These are phyloP conservation scores for Phytophthora hibernalis DNA, from an alignment of 352 stramenopile genomes.

Conservation along the genomic window DNA sequence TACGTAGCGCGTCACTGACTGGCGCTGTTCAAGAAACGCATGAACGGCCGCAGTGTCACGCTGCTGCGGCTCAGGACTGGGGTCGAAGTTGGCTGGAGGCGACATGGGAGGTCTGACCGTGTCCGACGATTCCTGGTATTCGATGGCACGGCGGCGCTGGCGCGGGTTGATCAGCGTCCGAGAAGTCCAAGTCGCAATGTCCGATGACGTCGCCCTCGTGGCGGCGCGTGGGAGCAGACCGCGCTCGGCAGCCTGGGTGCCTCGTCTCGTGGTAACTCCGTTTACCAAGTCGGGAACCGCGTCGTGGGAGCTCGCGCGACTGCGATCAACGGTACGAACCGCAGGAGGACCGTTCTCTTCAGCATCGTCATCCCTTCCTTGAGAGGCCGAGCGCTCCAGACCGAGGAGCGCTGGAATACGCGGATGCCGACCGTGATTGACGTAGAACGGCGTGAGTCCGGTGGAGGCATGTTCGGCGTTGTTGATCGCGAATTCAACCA, in stretches of 20 bases:
- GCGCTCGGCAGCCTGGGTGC: not conserved
- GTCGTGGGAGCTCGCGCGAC: too few species aligned
- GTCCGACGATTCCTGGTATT: not conserved
- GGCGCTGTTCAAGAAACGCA: not conserved
- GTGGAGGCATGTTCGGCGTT: conserved; percentile 34
- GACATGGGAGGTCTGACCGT: not conserved
- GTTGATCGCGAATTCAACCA: conserved; percentile 15
- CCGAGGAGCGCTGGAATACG: conserved; percentile 20
- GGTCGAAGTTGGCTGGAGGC: conserved; percentile 1
- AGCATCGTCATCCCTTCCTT: too few species aligned
- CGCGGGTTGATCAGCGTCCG: conserved; percentile 2
- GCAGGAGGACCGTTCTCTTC: too few species aligned
- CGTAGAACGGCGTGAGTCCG: conserved; percentile 29
- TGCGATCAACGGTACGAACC: too few species aligned
- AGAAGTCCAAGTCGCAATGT: not conserved
- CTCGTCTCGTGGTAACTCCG: not conserved
- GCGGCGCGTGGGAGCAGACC: not conserved
- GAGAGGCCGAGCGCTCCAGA: not conserved
- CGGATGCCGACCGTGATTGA: conserved; percentile 18
- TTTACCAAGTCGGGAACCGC: too few species aligned
- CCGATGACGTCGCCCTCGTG: not conserved
- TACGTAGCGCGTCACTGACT: conserved; percentile 21
- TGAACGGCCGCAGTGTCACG: not conserved
- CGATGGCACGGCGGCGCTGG: not conserved
- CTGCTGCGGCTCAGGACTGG: not conserved